Percentiles rank a stretch among this genome's conserved stretches.
Evolutionary conservation across 2,329 filamentous ascomycete genomes (phyloP).

Genomic region (Thelonectria discophora): DNA sequence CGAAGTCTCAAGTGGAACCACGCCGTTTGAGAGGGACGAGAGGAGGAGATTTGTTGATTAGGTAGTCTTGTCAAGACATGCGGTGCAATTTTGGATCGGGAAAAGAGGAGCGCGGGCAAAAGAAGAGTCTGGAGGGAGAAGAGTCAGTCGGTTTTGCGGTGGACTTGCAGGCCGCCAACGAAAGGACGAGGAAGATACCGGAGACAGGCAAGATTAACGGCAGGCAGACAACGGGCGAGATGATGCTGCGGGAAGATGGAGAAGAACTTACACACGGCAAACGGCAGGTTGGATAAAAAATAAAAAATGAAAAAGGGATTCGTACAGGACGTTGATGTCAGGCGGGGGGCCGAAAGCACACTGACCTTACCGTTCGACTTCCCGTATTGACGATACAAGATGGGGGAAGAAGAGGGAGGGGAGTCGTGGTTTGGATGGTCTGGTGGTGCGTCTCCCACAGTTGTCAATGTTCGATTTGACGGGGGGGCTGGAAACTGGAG

Average conservation of each 20-base stretch:
- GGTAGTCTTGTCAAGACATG: conserved; percentile 44
- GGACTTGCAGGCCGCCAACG: conserved; percentile 19
- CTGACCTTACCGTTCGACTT: conserved; percentile 24
- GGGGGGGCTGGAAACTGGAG: conserved; percentile 11
- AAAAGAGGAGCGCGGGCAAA: conserved; percentile 31
- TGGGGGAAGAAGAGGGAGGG: conserved; percentile 17
- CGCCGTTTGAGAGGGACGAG: conserved; percentile 27
- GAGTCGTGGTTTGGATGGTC: conserved; percentile 8
- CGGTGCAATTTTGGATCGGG: conserved; percentile 36
- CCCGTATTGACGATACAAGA: conserved; percentile 16
- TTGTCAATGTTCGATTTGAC: conserved; percentile 21
- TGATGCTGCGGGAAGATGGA: background rate
- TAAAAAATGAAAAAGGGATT: background rate
- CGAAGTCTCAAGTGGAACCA: conserved; percentile 28
- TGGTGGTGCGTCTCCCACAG: conserved; percentile 21
- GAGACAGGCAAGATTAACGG: conserved; percentile 27
- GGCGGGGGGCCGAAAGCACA: conserved; percentile 19
- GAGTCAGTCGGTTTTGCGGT: conserved; percentile 33
- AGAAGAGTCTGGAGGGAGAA: conserved; percentile 32
- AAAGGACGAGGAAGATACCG: conserved; percentile 25
- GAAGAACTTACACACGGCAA: conserved; percentile 26
- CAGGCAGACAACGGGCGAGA: conserved; percentile 9
- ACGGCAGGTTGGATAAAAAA: conserved; percentile 10
- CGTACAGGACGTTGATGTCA: conserved; percentile 12
- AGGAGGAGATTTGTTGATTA: conserved; percentile 32